Percentiles rank a stretch among this genome's conserved stretches.
phyloP scores from a whole-genome alignment of 306 rosid genomes.

The Acacia crassicarpa region DNA sequence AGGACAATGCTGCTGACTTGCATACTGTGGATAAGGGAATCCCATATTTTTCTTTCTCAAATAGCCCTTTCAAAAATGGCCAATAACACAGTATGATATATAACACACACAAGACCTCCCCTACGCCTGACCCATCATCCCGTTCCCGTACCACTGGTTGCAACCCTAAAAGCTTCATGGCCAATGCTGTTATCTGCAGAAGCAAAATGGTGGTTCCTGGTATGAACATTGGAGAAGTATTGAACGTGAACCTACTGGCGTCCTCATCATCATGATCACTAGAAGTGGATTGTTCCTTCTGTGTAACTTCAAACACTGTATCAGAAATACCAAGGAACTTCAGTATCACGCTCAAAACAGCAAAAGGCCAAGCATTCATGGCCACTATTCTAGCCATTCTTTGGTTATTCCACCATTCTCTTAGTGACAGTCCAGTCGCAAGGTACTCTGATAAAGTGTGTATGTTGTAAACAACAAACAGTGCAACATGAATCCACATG shows the following conservation, averaged over 20 bases:
- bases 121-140: conserved; percentile 46
- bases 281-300: conserved; percentile 40
- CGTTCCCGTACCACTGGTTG: conserved; percentile 13
- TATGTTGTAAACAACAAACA: conserved; percentile 33
- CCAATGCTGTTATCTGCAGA: conserved; percentile 45
- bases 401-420: conserved; percentile 80
- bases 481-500: conserved; percentile 38
- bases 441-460: conserved; percentile 42
- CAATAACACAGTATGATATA: conserved; percentile 49
- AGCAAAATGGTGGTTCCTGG: conserved; percentile 59
- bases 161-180: conserved; percentile 33
- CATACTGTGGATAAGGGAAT: conserved; percentile 55
- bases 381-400: conserved; percentile 54
- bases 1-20: conserved; percentile 45
- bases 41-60: conserved; percentile 56
- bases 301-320: conserved; percentile 62
- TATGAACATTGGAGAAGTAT: conserved; percentile 58
- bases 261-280: conserved; percentile 15
- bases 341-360: conserved; percentile 43
- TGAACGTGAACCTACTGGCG: conserved; percentile 53
- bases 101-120: conserved; percentile 42
- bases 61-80: conserved; percentile 67
- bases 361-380: conserved; percentile 47
- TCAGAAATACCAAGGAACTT: conserved; percentile 56
- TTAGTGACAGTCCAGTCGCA: conserved; percentile 42